Percentiles rank a stretch among this genome's conserved stretches.
Evolutionary conservation across 441 rosid species (phyloP).

Genomic region (Eutrema salsugineum): DNA sequence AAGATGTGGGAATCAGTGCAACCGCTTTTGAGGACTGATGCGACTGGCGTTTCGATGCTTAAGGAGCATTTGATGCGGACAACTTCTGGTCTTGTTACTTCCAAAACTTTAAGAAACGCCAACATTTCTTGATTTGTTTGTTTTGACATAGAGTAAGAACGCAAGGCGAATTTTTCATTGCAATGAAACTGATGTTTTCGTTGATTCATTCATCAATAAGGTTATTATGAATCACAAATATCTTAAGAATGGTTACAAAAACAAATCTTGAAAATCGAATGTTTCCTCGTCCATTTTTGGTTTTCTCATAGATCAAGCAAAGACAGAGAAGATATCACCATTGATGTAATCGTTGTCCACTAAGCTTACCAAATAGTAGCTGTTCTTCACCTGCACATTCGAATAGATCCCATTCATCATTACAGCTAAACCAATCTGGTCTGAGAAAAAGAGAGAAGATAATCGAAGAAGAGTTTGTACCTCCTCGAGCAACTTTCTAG

Average conservation of each 20-base stretch:
- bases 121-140: conserved; percentile 52
- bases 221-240: conserved; percentile 6
- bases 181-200: conserved; percentile 15
- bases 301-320: conserved; percentile 50
- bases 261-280: conserved; percentile 10
- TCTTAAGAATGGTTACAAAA: conserved; percentile 3
- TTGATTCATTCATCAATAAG: conserved; percentile 6
- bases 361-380: conserved; percentile 86
- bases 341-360: conserved; percentile 82
- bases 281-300: background rate
- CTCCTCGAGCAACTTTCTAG: conserved; percentile 74
- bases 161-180: conserved; percentile 9
- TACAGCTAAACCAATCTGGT: background rate
- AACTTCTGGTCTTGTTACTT: conserved; percentile 58
- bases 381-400: conserved; percentile 69
- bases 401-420: background rate
- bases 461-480: conserved; percentile 30
- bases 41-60: conserved; percentile 49
- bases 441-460: conserved; percentile 37
- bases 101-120: conserved; percentile 58
- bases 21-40: conserved; percentile 78
- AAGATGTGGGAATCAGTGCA: conserved; percentile 87
- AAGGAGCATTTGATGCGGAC: conserved; percentile 64
- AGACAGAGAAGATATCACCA: conserved; percentile 70
- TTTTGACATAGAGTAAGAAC: conserved; percentile 8